Conservation (phyloP, 805 yeast genomes). For the Nematodospora valgi region DNA sequence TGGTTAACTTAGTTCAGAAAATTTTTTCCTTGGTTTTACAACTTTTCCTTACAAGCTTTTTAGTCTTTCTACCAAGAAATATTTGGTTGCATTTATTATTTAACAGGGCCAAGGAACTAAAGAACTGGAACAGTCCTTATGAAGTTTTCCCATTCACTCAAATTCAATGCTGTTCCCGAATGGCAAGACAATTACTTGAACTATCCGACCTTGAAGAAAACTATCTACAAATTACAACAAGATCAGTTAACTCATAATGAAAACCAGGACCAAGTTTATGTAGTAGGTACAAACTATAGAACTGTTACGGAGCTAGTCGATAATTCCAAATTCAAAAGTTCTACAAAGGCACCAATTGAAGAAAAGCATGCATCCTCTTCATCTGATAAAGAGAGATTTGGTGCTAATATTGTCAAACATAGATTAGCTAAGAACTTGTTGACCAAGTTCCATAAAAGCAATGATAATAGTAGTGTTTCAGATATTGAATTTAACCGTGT, state of each 20-base stretch:
- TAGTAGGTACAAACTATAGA: conserved; percentile 16
- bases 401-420: conserved; percentile 1
- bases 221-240: conserved; percentile 52
- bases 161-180: conserved; percentile 53
- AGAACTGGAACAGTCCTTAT: conserved; percentile 19
- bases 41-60: no score
- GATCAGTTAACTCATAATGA: conserved; percentile 22
- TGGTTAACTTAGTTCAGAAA: conserved; percentile 4
- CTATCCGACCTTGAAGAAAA: conserved; percentile 50
- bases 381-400: not conserved
- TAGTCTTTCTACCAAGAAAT: no score
- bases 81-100: no score
- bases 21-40: no score
- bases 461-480: not conserved
- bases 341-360: not conserved
- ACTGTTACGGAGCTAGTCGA: conserved; percentile 28
- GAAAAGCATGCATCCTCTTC: conserved; percentile 2
- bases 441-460: not conserved
- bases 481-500: conserved; percentile 3
- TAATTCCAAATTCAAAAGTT: conserved; percentile 3
- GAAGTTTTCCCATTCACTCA: conserved; percentile 50
- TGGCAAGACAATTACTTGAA: conserved; percentile 47
- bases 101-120: no score
- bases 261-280: conserved; percentile 23
- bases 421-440: conserved; percentile 8